These are phyloP conservation scores for Chlorella sorokiniana DNA, from an alignment of 139 green algal genomes.

Conservation along the genomic window DNA sequence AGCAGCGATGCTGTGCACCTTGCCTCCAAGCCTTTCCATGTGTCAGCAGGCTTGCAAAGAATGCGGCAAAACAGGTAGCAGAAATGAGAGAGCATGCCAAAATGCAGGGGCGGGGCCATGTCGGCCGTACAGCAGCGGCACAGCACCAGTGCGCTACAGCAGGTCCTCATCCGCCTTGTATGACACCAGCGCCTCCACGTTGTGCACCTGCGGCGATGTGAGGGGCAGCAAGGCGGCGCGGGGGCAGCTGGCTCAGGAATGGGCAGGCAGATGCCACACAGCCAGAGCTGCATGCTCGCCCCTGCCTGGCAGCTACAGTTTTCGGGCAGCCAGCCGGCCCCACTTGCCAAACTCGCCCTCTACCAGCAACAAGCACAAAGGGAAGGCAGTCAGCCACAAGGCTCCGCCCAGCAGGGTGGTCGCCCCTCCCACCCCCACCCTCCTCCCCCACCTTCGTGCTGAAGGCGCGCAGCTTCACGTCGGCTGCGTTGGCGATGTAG, in stretches of 20 bases:
- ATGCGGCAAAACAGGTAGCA: background rate
- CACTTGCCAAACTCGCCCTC: too few relatives aligned
- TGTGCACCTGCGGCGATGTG: constrained; percentile 72
- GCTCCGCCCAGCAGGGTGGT: background rate
- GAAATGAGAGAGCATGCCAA: background rate
- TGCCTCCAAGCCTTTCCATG: too few relatives aligned
- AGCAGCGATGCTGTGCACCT: background rate
- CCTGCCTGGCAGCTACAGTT: too few relatives aligned
- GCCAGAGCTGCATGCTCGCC: too few relatives aligned
- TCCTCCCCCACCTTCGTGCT: constrained; percentile 79
- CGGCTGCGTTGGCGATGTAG: constrained; percentile 79
- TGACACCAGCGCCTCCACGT: constrained; percentile 87
- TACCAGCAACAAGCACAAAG: too few relatives aligned
- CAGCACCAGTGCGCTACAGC: background rate
- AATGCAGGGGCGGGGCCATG: background rate
- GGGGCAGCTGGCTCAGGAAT: too few relatives aligned
- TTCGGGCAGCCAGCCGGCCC: too few relatives aligned
- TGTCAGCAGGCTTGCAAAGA: too few relatives aligned
- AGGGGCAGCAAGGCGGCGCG: too few relatives aligned
- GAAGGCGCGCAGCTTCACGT: constrained; percentile 91
- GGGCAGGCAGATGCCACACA: too few relatives aligned
- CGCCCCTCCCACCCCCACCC: background rate
- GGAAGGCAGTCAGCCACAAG: background rate
- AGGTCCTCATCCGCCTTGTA: constrained; percentile 68
- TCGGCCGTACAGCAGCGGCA: background rate